Conservation (phyloP, 495 filamentous ascomycete species). For the Amphirosellinia nigrospora region DNA sequence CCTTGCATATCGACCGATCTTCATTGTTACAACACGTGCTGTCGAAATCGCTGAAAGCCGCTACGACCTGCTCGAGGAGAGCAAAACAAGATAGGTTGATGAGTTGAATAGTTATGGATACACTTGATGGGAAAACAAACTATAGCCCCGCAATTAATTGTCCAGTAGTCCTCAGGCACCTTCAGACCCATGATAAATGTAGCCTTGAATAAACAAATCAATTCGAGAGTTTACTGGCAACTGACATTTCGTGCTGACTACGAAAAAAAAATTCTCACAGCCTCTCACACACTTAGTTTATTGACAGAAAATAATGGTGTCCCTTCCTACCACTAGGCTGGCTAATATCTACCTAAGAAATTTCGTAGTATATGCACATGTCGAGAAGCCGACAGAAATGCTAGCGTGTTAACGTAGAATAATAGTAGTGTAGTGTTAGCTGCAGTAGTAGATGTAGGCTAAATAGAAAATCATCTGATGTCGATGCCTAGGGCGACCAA, state of each 20-base stretch:
- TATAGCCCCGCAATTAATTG: neutral
- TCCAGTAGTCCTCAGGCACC: no score
- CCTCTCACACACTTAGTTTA: no score
- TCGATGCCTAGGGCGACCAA: neutral
- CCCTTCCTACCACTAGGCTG: neutral
- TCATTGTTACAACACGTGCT: no score
- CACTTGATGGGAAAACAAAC: neutral
- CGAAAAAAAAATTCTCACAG: neutral
- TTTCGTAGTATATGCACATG: neutral
- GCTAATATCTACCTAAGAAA: neutral
- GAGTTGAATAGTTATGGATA: neutral
- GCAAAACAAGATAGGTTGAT: neutral
- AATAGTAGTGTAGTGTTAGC: neutral
- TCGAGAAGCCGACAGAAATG: neutral
- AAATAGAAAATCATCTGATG: conserved; percentile 5
- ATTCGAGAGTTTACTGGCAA: neutral
- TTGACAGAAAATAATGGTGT: neutral
- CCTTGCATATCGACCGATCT: no score
- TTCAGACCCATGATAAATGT: no score
- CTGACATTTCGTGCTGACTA: neutral
- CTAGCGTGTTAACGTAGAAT: neutral
- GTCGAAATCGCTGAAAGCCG: neutral
- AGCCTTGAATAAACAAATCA: neutral
- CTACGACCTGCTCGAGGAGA: neutral
- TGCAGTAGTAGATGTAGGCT: conserved; percentile 7